Conservation (phyloP, 2,329 filamentous ascomycete species). For the Annulohypoxylon truncatum region DNA sequence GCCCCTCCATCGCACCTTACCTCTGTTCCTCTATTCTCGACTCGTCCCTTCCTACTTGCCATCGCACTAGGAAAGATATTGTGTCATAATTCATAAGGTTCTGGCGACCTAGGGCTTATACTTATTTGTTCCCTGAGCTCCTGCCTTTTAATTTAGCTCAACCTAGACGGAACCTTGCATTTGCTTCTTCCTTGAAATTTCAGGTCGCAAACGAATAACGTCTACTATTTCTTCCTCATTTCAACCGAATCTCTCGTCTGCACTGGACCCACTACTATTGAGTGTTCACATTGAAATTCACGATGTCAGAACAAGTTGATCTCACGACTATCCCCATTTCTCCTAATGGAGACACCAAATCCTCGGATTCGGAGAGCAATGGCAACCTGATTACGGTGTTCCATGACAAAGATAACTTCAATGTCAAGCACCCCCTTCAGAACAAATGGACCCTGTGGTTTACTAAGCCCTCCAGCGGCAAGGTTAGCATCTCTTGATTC, state of each 20-base stretch:
- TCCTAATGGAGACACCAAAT: slow-evolving; percentile 68
- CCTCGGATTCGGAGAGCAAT: slow-evolving; percentile 55
- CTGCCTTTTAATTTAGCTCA: background rate
- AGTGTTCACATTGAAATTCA: slow-evolving; percentile 34
- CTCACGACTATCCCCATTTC: slow-evolving; percentile 76
- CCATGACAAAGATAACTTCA: slow-evolving; percentile 99
- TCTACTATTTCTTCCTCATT: background rate
- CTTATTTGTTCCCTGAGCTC: background rate
- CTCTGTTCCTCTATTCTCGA: slow-evolving; percentile 5
- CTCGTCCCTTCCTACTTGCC: slow-evolving; percentile 6
- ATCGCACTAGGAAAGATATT: slow-evolving; percentile 8
- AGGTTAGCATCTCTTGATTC: slow-evolving; percentile 66
- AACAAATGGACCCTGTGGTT: slow-evolving; percentile 99
- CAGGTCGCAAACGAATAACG: slow-evolving; percentile 19
- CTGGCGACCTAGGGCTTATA: background rate
- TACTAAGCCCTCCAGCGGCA: slow-evolving; percentile 96
- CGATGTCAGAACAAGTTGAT: slow-evolving; percentile 69
- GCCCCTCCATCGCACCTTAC: slow-evolving; percentile 25
- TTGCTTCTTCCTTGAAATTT: background rate
- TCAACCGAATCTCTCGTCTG: background rate
- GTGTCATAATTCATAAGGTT: slow-evolving; percentile 2
- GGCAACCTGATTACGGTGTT: slow-evolving; percentile 89
- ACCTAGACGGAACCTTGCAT: background rate
- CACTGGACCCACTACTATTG: background rate
- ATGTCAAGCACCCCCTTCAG: slow-evolving; percentile 98